Conservation (phyloP, 2,329 filamentous ascomycete species). For the Chrysoporthe puriensis region DNA sequence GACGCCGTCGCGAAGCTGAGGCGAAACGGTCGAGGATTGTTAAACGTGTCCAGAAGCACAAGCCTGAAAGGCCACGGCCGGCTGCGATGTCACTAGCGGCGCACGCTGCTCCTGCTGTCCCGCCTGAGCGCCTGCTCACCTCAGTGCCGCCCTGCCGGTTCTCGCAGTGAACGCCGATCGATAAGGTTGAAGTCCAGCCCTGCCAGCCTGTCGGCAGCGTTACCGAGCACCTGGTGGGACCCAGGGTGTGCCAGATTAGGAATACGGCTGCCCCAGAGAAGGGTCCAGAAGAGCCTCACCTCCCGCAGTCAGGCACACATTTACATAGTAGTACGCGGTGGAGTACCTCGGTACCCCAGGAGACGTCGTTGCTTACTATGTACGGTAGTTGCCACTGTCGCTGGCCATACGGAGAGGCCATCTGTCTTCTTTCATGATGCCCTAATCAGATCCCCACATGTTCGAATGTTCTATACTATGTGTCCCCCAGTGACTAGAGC, state of each 20-base stretch:
- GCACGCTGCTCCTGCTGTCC: neutral
- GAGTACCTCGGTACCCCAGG: neutral
- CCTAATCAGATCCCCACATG: neutral
- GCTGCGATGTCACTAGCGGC: constrained; percentile 14
- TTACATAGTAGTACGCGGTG: neutral
- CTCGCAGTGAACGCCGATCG: constrained; percentile 3
- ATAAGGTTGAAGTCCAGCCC: constrained; percentile 8
- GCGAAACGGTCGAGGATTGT: constrained; percentile 14
- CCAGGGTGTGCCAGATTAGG: neutral
- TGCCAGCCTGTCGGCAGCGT: constrained; percentile 3
- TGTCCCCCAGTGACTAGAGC: neutral
- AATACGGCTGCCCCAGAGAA: neutral
- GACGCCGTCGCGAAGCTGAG: neutral
- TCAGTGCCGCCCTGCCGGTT: constrained; percentile 1
- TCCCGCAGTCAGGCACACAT: no score
- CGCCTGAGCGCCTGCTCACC: neutral
- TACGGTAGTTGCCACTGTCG: neutral
- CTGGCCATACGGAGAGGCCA: neutral
- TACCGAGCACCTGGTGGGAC: constrained; percentile 3
- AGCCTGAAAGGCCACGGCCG: constrained; percentile 6
- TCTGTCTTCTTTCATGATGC: neutral
- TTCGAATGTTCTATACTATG: neutral
- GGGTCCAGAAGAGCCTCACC: constrained; percentile 13
- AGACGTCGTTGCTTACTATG: neutral
- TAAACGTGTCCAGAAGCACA: constrained; percentile 27